Conservation (phyloP, 148 eudicot genomes). For the Camellia granthamiana region DNA sequence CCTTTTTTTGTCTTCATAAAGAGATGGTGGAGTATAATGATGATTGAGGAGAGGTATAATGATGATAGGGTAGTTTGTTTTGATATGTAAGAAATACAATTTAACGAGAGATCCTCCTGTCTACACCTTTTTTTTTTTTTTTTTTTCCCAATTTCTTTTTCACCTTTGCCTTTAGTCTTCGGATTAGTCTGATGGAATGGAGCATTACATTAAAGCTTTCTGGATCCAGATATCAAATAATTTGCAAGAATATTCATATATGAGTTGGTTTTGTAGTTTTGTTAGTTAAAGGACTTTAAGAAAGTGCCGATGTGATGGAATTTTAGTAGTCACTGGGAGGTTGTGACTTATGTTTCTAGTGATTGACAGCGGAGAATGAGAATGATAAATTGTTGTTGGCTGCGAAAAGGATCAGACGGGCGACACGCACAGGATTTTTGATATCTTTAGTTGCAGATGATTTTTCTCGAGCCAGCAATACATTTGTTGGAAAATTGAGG, state of each 20-base stretch:
- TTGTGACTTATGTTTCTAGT: neutral
- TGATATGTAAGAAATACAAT: no score
- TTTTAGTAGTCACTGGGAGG: neutral
- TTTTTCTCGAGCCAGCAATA: slow-evolving; percentile 54
- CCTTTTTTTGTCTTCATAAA: no score
- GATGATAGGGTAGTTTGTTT: no score
- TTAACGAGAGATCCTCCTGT: no score
- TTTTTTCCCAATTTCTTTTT: no score
- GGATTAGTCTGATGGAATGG: neutral
- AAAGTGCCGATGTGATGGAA: neutral
- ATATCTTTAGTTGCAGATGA: slow-evolving; percentile 57
- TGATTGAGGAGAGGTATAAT: no score
- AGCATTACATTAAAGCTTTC: neutral
- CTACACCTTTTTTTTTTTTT: no score
- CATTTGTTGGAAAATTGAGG: slow-evolving; percentile 56
- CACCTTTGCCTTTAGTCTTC: neutral
- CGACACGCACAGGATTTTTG: slow-evolving; percentile 53
- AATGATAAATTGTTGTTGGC: slow-evolving; percentile 51
- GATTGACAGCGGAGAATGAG: slow-evolving; percentile 50
- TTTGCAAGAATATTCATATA: neutral
- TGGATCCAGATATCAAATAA: neutral
- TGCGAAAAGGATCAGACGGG: slow-evolving; percentile 56
- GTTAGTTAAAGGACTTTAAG: neutral
- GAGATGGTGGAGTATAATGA: no score
- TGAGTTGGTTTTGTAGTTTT: neutral